Evolutionary conservation across 495 filamentous ascomycete genomes (phyloP).

Genomic region (Amniculicola lignicola): DNA sequence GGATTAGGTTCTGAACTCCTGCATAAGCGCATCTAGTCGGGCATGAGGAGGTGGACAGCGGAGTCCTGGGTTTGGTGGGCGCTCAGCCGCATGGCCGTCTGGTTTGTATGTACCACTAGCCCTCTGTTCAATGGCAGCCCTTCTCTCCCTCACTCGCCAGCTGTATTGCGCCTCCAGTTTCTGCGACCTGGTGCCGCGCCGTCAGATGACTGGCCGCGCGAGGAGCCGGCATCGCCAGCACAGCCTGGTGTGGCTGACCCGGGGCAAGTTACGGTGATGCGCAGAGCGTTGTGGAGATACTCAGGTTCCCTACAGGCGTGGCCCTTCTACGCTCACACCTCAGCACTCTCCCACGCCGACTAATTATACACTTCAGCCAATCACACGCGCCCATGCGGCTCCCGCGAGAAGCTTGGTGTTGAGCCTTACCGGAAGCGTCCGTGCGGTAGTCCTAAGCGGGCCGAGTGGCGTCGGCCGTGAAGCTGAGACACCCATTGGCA

Average conservation of each 20-base stretch:
- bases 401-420: conserved; percentile 1
- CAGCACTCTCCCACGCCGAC: conserved; percentile 25
- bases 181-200: conserved; percentile 1
- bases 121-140: conserved; percentile 30
- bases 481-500: conserved; percentile 33
- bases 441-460: conserved; percentile 3
- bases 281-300: conserved; percentile 13
- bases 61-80: conserved; percentile 4
- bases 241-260: conserved; percentile 34
- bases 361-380: conserved; percentile 28
- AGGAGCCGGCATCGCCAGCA: conserved; percentile 5
- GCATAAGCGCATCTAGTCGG: conserved; percentile 34
- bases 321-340: conserved; percentile 10
- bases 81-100: conserved; percentile 28
- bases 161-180: conserved; percentile 10
- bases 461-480: conserved; percentile 19
- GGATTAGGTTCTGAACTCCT: conserved; percentile 15
- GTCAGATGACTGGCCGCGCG: conserved; percentile 17
- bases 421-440: conserved; percentile 26
- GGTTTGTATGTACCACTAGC: conserved; percentile 35
- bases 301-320: conserved; percentile 10
- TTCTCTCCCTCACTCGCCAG: conserved; percentile 22
- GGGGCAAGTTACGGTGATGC: conserved; percentile 11
- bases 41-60: too few relatives aligned
- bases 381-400: conserved; percentile 5